Conservation (phyloP, 352 stramenopile species). For the Globisporangium solare region DNA sequence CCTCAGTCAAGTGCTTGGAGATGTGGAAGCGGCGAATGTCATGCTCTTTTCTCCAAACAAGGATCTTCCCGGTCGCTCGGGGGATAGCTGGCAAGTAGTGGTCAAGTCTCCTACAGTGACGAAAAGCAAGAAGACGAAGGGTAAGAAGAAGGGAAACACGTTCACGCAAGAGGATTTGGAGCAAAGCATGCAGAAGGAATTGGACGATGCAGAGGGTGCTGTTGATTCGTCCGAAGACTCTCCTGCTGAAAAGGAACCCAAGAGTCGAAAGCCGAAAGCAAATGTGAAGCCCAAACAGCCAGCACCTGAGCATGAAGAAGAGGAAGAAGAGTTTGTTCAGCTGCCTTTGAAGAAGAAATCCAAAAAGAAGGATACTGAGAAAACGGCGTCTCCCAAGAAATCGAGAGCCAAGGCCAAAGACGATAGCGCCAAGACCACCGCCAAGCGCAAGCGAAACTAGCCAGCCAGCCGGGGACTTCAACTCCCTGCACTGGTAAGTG, state of each 20-base stretch:
- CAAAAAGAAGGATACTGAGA: constrained; percentile 15
- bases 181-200: constrained; percentile 56
- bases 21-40: neutral
- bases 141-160: constrained; percentile 12
- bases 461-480: neutral
- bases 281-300: constrained; percentile 6
- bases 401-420: neutral
- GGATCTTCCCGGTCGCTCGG: constrained; percentile 18
- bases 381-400: constrained; percentile 12
- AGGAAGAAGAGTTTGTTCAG: constrained; percentile 23
- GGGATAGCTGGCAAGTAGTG: constrained; percentile 46
- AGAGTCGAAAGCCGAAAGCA: constrained; percentile 18
- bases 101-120: constrained; percentile 49
- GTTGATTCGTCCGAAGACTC: constrained; percentile 16
- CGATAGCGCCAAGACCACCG: constrained; percentile 7
- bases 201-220: constrained; percentile 24
- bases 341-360: constrained; percentile 51
- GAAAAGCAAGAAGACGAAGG: constrained; percentile 10
- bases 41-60: constrained; percentile 56
- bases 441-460: constrained; percentile 36
- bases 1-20: constrained; percentile 11
- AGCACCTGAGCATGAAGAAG: neutral
- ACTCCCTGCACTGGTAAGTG: neutral
- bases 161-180: constrained; percentile 61
- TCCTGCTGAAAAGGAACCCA: constrained; percentile 15